Evolutionary conservation across 176 grass and related monocot species (phyloP).

Genomic region (Canna indica): DNA sequence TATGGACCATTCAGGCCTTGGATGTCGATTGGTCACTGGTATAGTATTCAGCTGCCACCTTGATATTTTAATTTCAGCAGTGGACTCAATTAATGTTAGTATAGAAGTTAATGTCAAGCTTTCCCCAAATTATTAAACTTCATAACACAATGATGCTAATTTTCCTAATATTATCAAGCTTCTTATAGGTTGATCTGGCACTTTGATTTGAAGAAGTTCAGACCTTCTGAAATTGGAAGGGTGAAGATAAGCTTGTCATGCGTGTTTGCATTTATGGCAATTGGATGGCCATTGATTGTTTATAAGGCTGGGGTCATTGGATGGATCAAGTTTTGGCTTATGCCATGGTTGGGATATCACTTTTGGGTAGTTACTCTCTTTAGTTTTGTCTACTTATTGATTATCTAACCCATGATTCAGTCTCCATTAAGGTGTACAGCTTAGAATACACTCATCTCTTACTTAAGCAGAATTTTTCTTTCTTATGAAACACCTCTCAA

Average conservation of each 20-base stretch:
- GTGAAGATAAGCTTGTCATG: constrained; percentile 91
- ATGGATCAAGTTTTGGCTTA: constrained; percentile 98
- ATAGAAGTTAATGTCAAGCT: constrained; percentile 1
- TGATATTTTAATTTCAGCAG: background rate
- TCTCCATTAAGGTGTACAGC: background rate
- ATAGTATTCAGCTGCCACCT: constrained; percentile 13
- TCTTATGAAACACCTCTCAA: background rate
- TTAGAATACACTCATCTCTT: too few relatives aligned
- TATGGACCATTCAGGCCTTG: constrained; percentile 90
- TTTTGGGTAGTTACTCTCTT: constrained; percentile 69
- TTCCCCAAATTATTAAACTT: constrained; percentile 20
- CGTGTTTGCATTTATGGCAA: constrained; percentile 88
- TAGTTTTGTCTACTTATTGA: background rate
- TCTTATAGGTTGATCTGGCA: constrained; percentile 74
- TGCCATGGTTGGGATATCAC: constrained; percentile 96
- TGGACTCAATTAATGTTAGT: background rate
- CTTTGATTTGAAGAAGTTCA: constrained; percentile 83
- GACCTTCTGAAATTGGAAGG: constrained; percentile 69
- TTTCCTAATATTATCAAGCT: background rate
- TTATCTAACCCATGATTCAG: background rate
- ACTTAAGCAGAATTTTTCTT: background rate
- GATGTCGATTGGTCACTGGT: constrained; percentile 99
- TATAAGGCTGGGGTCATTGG: constrained; percentile 60
- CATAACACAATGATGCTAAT: background rate
- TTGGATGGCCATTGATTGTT: constrained; percentile 96